Base-by-base conservation (phyloP, 192 early-diverging fungal genomes). In the Umbelopsis sp. region DNA sequence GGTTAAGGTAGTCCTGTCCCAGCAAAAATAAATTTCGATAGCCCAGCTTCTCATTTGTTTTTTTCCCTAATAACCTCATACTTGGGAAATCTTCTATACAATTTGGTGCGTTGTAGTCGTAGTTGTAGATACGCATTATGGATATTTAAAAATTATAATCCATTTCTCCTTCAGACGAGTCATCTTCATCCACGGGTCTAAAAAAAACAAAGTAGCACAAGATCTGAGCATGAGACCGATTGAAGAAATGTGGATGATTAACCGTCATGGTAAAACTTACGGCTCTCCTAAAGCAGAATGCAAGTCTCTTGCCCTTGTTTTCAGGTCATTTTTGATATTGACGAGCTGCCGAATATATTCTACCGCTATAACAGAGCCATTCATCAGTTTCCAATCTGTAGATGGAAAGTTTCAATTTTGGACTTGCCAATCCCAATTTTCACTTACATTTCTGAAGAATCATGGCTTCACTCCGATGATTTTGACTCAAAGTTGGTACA, bases 401-500 rank as follows among this genome's bases (percentile, higher is more conserved):
- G 25, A 25, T 67, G 38, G 32, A 47, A 26, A 51, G 36, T 24
- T 36, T 34, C 11, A 26, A 38, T 14, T 8, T 45, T 38, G 16
- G 14, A 34, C 36, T 24, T 22, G 20, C n/a, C 25, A 49, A 3
- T 26, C 10, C 21, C n/a, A n/a, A 16, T 49, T 49, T 43, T 6
- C 68, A 16, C 67, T 74, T 82, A 83, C 86, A 83, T 77, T 89
- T 92, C 72, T 94, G 90, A 51, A 95, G 79, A 66, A 96, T 95
- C 50, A 92, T 81, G 9, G 91, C 93, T 74, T 94, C 92, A 71
- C 89, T 91, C 45, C 91, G 85, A 75, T 94, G 94, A 32, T 87
- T 90, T 24, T 90, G 89, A 52, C 88, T 91, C 62, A 96, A 78
- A 16, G 87, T 88, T 31, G 94, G 93, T 45, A 96, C 92, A 68